Percentiles rank a stretch among this genome's conserved stretches.
These are phyloP conservation scores for Aphanomyces euteiches DNA, from an alignment of 352 stramenopile species.

Conservation along the genomic window DNA sequence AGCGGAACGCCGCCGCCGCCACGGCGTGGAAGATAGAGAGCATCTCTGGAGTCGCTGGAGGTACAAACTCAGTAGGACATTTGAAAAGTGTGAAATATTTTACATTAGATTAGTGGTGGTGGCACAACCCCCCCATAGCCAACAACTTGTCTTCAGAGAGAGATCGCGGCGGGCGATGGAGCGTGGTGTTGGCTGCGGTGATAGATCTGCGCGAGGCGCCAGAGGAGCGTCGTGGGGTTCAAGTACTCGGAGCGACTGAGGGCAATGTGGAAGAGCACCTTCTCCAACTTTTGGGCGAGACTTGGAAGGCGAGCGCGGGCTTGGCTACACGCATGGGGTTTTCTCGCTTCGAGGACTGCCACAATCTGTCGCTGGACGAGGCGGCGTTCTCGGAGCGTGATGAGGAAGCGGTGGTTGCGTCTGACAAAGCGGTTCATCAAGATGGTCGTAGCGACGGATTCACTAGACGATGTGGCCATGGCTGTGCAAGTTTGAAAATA, in stretches of 20 bases:
- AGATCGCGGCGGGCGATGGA: not conserved
- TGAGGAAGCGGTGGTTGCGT: not conserved
- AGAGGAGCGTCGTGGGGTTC: not conserved
- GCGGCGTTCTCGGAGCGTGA: not conserved
- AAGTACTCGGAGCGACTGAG: not conserved
- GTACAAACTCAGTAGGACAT: too few species aligned
- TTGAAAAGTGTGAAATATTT: too few species aligned
- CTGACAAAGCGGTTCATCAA: too few species aligned
- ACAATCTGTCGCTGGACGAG: not conserved
- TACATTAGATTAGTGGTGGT: too few species aligned
- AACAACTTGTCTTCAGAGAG: not conserved
- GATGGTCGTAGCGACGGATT: too few species aligned
- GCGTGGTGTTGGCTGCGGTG: not conserved
- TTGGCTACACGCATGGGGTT: not conserved
- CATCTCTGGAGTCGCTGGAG: too few species aligned
- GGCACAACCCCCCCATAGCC: not conserved
- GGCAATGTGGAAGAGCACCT: not conserved
- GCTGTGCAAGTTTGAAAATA: too few species aligned
- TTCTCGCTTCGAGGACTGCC: not conserved
- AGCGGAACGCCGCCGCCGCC: too few species aligned
- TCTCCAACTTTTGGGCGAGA: not conserved
- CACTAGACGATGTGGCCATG: too few species aligned
- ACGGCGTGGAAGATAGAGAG: too few species aligned
- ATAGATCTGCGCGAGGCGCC: not conserved
- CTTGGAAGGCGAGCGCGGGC: not conserved